These are phyloP conservation scores for Gonapodya sp. DNA, from an alignment of 192 early-diverging fungal genomes.

Conservation along the genomic window DNA sequence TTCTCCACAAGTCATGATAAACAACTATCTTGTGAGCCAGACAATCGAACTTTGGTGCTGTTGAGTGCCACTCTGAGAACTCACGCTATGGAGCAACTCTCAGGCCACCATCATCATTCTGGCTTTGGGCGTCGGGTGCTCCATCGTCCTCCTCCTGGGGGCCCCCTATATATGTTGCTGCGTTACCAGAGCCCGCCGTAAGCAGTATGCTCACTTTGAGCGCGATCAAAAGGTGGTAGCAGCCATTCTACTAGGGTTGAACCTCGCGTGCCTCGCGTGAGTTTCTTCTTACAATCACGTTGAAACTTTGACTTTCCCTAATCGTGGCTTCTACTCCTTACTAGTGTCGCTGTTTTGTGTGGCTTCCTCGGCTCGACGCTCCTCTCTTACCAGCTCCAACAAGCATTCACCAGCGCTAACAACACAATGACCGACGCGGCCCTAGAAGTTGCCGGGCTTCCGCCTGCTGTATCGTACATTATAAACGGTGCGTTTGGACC, in stretches of 20 bases:
- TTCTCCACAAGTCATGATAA: not conserved
- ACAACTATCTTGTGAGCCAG: not conserved
- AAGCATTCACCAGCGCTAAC: not conserved
- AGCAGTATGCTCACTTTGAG: not conserved
- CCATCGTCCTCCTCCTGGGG: not conserved
- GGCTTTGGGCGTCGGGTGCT: not conserved
- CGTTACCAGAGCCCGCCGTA: not conserved
- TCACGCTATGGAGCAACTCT: too few relatives aligned
- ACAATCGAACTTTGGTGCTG: not conserved
- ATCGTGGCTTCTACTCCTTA: not conserved
- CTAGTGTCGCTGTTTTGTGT: not conserved
- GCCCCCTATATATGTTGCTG: not conserved
- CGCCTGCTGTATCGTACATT: not conserved
- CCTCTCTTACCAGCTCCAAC: not conserved
- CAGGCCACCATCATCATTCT: not conserved
- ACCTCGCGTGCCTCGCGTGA: not conserved
- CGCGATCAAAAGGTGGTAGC: not conserved
- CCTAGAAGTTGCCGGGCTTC: not conserved
- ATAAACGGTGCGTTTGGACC: not conserved
- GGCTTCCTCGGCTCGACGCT: not conserved
- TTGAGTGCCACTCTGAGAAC: not conserved
- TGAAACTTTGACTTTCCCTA: not conserved
- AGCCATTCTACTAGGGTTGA: not conserved
- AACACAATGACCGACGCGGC: not conserved
- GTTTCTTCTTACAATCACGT: not conserved